Evolutionary conservation across 164 flowering plant species (phyloP), one percentile per base, ranked within the genome.

Genomic region (Stephania cephalantha): DNA sequence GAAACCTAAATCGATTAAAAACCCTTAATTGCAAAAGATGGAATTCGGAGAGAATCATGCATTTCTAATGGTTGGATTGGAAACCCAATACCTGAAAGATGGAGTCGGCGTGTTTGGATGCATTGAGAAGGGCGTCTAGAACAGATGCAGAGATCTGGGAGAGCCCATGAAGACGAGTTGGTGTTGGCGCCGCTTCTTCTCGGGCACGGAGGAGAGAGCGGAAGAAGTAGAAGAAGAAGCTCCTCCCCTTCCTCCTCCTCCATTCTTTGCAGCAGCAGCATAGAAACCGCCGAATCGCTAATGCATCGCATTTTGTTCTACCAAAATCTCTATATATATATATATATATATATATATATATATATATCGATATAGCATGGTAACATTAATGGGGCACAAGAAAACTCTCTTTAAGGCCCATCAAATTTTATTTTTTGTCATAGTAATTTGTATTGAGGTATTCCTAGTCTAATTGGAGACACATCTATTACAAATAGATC

Each of bases 121-220:
- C 95, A 79, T 81, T 84, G 82, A 96, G 80, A 22, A 94, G 89
- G 50, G 86, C 85, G 66, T 94, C 98, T 10, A 95, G 91, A 68
- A 93, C 98, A 7, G 83, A 83, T 22, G 84, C 88, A 69, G 97
- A 85, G 30, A 93, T 97, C 91, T 90, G 90, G 98, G 97, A 71
- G 98, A 91, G 35, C 98, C 98, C 83, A 95, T 72, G 85, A 93
- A 93, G 80, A 95, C 94, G 46, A 93, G 89, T 15, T 86, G 61
- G 12, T 31, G 35, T 31, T 31, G 35, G 35, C 9, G 85, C 84
- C 90, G 89, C 84, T 79, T 82, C 46, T 84, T 94, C 72, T 73
- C n/a, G 85, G 52, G 71, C 1, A 35, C 46, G 48, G 71, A 25
- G 82, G 69, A 69, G 82, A 75, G 29, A 71, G 84, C 22, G 44